Evolutionary conservation across 306 rosid species (phyloP).

Genomic region (Citrullus amarus): DNA sequence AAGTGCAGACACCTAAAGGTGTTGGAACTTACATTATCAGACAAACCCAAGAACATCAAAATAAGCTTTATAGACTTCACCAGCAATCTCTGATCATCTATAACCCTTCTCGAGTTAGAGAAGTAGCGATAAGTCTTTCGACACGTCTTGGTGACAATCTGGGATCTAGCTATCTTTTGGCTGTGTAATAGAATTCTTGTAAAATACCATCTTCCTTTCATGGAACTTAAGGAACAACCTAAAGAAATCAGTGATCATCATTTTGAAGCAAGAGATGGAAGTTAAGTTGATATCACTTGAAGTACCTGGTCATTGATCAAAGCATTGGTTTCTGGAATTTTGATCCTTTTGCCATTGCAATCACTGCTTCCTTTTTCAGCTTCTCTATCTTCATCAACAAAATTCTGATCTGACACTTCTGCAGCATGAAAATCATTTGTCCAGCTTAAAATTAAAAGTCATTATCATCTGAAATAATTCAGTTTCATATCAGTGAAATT

Average conservation of each 20-base stretch:
- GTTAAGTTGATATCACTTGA: not conserved
- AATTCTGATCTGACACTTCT: conserved; percentile 77
- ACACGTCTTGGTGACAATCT: not conserved
- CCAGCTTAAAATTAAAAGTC: not conserved
- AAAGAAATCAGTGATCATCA: not conserved
- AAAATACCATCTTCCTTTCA: conserved; percentile 14
- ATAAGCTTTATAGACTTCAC: not conserved
- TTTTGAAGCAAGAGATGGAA: not conserved
- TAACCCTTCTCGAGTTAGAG: not conserved
- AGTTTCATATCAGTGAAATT: not conserved
- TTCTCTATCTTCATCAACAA: conserved; percentile 40
- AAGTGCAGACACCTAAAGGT: not conserved
- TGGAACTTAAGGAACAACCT: conserved; percentile 35
- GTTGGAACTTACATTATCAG: not conserved
- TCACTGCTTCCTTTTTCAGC: conserved; percentile 5
- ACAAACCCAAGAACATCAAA: not conserved
- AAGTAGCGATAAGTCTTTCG: not conserved
- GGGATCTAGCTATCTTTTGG: conserved; percentile 12
- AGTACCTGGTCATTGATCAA: conserved; percentile 39
- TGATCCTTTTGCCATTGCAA: conserved; percentile 22
- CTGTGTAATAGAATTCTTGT: conserved; percentile 17
- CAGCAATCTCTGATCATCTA: not conserved
- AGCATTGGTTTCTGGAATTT: conserved; percentile 8
- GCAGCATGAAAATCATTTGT: conserved; percentile 2
- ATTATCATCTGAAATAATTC: not conserved